phyloP scores from a whole-genome alignment of 73 alveolate genomes.

The Urostyla sp. region DNA sequence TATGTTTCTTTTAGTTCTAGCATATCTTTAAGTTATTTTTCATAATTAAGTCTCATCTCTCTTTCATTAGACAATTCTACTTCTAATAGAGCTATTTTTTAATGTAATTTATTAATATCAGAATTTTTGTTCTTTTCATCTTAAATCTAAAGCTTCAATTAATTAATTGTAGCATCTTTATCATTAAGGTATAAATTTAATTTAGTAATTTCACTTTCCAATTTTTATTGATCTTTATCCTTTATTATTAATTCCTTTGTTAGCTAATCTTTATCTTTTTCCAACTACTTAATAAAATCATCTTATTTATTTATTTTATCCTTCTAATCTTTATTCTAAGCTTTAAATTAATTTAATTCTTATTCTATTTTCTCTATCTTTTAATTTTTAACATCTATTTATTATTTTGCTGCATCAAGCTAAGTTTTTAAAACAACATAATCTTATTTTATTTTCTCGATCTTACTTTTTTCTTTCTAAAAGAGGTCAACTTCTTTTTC shows the following conservation, averaged over 20 bases:
- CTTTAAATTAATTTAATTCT: not conserved
- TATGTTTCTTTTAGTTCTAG: not conserved
- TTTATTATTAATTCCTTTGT: not conserved
- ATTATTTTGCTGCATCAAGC: slow-evolving; percentile 4
- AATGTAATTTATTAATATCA: not conserved
- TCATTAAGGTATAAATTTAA: too few relatives aligned
- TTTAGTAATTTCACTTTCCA: too few relatives aligned
- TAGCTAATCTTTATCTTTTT: not conserved
- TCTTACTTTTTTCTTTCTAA: slow-evolving; percentile 13
- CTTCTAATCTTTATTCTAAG: not conserved
- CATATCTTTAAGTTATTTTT: slow-evolving; percentile 34
- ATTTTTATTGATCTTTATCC: not conserved
- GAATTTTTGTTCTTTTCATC: not conserved
- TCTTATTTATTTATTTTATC: slow-evolving; percentile 9
- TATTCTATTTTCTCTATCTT: not conserved
- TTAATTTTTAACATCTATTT: not conserved
- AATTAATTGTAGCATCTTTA: too few relatives aligned
- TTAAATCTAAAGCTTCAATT: too few relatives aligned
- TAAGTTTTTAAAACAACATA: not conserved
- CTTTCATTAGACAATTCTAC: slow-evolving; percentile 23
- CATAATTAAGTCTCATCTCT: not conserved
- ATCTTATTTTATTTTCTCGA: slow-evolving; percentile 34
- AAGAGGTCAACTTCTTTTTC: slow-evolving; percentile 2
- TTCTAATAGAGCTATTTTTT: too few relatives aligned
- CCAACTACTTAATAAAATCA: not conserved